Evolutionary conservation across 179 eudicot genomes (phyloP), one percentile per base, ranked within the genome.

Genomic region (Amaranthus tricolor): DNA sequence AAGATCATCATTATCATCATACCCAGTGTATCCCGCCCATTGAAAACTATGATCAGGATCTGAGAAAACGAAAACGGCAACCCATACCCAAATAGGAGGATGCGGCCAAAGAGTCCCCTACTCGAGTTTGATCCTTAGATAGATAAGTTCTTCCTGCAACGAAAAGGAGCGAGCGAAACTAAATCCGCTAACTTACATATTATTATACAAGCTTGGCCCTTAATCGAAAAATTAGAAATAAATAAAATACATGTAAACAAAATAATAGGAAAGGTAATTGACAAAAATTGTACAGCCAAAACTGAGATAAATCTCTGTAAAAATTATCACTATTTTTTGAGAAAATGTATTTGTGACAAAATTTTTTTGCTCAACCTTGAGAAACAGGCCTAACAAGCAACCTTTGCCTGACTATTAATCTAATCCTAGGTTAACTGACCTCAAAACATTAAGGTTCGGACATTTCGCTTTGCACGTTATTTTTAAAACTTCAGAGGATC

Each of bases 241-340:
- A 1, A 31, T 31, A 1, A 31, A 31, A 31, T 2, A 31, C 3
- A 31, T 31, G 40, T 8, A 66, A 10, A 49, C 6, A 2, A 45
- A 31, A 20, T 43, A 56, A n/a, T 40, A 16, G 9, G 3, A 72
- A 16, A 19, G 44, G 12, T 6, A 45, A 51, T 12, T 6, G 16
- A 14, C n/a, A 16, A 19, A 55, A 55, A 31, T 31, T 54, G 63
- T 61, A 57, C 21, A 45, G 0, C 1, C 14, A 57, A 75, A 74
- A 79, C 78, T 24, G 78, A 74, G 78, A 72, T 12, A 20, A 52
- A 19, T 64, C 82, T 79, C 82, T 31, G 78, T 24, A 61, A 69
- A 79, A 74, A 66, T 44, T 57, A 60, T 60, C 24, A 17, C 31
- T 52, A 51, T 50, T 69, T 11, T 9, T 11, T 12, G 40, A 31